Percentiles rank a stretch among this genome's conserved stretches.
Evolutionary conservation across 2,329 filamentous ascomycete species (phyloP).

Genomic region (Apiospora pterosperma): DNA sequence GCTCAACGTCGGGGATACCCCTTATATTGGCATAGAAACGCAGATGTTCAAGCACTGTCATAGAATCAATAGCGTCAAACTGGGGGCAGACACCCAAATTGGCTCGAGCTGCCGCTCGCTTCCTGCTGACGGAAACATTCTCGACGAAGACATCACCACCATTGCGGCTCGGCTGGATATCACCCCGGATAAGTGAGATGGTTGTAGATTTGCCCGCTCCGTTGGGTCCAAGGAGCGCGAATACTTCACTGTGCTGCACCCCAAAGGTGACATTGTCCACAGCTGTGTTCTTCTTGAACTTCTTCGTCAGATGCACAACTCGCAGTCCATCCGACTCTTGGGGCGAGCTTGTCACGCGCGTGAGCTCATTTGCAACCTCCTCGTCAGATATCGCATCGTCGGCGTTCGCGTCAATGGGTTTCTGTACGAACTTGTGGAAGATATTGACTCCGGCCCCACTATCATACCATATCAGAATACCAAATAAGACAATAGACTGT

Average conservation of each 20-base stretch:
- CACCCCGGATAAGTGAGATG: conserved; percentile 86
- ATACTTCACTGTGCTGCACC: conserved; percentile 76
- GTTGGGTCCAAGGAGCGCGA: conserved; percentile 85
- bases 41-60: conserved; percentile 86
- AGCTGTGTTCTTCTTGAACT: conserved; percentile 70
- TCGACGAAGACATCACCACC: conserved; percentile 82
- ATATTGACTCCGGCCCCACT: conserved; percentile 61
- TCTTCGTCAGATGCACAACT: conserved; percentile 78
- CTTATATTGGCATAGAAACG: conserved; percentile 83
- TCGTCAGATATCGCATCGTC: conserved; percentile 40
- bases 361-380: conserved; percentile 63
- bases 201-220: conserved; percentile 90
- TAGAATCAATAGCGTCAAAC: conserved; percentile 81
- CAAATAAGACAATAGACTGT: conserved; percentile 69
- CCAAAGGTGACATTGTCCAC: conserved; percentile 89
- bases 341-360: conserved; percentile 54
- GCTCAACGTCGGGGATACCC: conserved; percentile 69
- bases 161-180: conserved; percentile 67
- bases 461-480: conserved; percentile 75
- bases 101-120: conserved; percentile 67
- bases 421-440: conserved; percentile 31
- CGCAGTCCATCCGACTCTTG: conserved; percentile 61
- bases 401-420: conserved; percentile 21
- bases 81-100: conserved; percentile 91
- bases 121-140: conserved; percentile 67